phyloP scores from a whole-genome alignment of 768 basidiomycete genomes.

The Suillus clintonianus region DNA sequence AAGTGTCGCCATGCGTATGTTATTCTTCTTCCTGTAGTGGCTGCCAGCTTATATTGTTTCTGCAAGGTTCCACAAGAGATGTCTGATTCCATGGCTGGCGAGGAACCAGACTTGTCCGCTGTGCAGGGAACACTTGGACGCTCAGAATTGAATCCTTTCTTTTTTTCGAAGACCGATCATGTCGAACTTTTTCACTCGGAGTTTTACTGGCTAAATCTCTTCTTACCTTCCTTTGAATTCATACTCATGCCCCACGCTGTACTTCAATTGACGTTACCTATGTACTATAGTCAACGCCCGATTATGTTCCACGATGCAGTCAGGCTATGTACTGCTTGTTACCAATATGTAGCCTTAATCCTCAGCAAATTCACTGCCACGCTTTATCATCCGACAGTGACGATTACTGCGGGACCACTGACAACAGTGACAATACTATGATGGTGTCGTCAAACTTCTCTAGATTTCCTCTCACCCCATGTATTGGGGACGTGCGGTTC shows the following conservation, averaged over 20 bases:
- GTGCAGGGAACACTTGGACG: constrained; percentile 52
- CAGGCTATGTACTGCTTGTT: constrained; percentile 2
- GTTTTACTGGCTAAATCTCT: constrained; percentile 1
- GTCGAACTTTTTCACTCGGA: background rate
- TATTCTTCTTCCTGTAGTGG: background rate
- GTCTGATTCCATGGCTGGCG: constrained; percentile 63
- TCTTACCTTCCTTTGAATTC: constrained; percentile 3
- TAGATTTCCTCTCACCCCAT: background rate
- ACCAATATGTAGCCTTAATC: constrained; percentile 2
- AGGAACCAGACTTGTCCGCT: constrained; percentile 64
- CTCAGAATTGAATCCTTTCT: constrained; percentile 18
- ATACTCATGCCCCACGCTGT: background rate
- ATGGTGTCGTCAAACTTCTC: background rate
- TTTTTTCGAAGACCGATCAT: background rate
- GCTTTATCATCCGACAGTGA: background rate
- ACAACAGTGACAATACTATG: background rate
- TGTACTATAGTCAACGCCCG: background rate
- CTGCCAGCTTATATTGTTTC: constrained; percentile 11
- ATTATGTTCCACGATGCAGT: background rate
- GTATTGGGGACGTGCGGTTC: background rate
- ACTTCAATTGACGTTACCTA: background rate
- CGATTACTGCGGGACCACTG: background rate
- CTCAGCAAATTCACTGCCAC: background rate
- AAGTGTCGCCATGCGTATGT: constrained; percentile 60
- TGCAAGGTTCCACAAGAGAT: constrained; percentile 58